phyloP scores from a whole-genome alignment of 1,284 basidiomycete genomes.

The Dichomitus squalens region DNA sequence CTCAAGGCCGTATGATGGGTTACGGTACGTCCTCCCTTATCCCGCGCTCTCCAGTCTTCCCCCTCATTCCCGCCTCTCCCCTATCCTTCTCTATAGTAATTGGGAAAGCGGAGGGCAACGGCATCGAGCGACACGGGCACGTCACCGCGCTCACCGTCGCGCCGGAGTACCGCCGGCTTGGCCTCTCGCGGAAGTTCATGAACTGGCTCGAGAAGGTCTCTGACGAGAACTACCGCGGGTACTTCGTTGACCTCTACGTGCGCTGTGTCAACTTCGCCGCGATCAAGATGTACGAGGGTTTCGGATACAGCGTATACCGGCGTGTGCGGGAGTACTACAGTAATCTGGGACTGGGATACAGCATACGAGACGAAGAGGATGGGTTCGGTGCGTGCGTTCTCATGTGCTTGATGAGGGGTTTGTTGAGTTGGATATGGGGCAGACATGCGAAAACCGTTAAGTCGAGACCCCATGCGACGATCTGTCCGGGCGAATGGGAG shows the following conservation, averaged over 20 bases:
- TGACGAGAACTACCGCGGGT: slow-evolving; percentile 73
- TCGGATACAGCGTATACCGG: slow-evolving; percentile 88
- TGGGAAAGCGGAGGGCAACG: slow-evolving; percentile 82
- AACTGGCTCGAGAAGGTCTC: slow-evolving; percentile 80
- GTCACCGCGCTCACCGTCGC: slow-evolving; percentile 92
- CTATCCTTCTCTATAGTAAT: slow-evolving; percentile 54
- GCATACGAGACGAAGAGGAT: slow-evolving; percentile 82
- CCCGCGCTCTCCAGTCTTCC: not conserved
- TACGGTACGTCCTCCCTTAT: slow-evolving; percentile 60
- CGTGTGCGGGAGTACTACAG: slow-evolving; percentile 88
- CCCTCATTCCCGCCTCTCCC: not conserved
- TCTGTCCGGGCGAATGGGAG: slow-evolving; percentile 73
- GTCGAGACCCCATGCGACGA: slow-evolving; percentile 61
- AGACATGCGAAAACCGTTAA: slow-evolving; percentile 90
- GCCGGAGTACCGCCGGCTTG: slow-evolving; percentile 86
- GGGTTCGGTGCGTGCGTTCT: slow-evolving; percentile 74
- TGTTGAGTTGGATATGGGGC: not conserved
- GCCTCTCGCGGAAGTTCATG: slow-evolving; percentile 84
- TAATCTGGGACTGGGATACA: slow-evolving; percentile 67
- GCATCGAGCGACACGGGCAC: slow-evolving; percentile 83
- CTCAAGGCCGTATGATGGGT: slow-evolving; percentile 82
- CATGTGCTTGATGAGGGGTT: not conserved
- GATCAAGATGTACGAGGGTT: slow-evolving; percentile 82
- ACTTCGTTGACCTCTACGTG: slow-evolving; percentile 92
- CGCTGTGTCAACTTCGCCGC: slow-evolving; percentile 79